Conservation (phyloP, 208 protist genomes). For the Trypanosoma platydactyli region DNA sequence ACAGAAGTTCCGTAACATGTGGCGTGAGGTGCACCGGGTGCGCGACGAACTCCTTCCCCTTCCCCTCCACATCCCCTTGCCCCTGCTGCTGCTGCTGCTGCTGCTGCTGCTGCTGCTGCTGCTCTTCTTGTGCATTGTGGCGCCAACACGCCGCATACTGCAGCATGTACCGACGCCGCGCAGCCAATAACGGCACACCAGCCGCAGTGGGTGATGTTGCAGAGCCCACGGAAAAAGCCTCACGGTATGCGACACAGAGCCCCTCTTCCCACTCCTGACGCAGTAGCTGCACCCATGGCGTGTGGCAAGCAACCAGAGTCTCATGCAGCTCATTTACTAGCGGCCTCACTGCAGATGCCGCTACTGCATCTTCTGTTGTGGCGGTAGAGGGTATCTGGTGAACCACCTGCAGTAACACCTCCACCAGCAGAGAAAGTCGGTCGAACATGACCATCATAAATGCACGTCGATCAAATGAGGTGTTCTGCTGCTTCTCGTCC, state of each 20-base stretch:
- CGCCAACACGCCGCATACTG: slow-evolving; percentile 25
- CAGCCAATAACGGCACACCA: background rate
- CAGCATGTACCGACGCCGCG: background rate
- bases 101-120: background rate
- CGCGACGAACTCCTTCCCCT: background rate
- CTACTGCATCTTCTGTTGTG: too few species aligned
- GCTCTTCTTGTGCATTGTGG: background rate
- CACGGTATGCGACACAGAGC: slow-evolving; percentile 14
- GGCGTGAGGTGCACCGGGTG: slow-evolving; percentile 28
- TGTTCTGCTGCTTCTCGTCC: background rate
- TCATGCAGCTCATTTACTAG: slow-evolving; percentile 16
- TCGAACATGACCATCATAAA: slow-evolving; percentile 19
- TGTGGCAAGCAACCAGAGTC: slow-evolving; percentile 22
- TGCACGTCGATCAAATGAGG: slow-evolving; percentile 7
- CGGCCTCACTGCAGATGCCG: background rate
- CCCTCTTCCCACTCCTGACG: slow-evolving; percentile 27
- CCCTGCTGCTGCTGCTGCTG: background rate
- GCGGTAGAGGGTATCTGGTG: background rate
- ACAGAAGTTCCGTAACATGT: slow-evolving; percentile 28
- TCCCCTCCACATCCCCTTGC: background rate
- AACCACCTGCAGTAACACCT: slow-evolving; percentile 13
- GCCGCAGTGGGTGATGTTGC: background rate
- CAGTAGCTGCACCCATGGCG: slow-evolving; percentile 21
- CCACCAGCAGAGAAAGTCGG: slow-evolving; percentile 23
- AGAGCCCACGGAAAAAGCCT: slow-evolving; percentile 13